Evolutionary conservation across 2,329 filamentous ascomycete genomes (phyloP), one percentile per base, ranked within the genome.

Genomic region (Trichoderma asperellum): DNA sequence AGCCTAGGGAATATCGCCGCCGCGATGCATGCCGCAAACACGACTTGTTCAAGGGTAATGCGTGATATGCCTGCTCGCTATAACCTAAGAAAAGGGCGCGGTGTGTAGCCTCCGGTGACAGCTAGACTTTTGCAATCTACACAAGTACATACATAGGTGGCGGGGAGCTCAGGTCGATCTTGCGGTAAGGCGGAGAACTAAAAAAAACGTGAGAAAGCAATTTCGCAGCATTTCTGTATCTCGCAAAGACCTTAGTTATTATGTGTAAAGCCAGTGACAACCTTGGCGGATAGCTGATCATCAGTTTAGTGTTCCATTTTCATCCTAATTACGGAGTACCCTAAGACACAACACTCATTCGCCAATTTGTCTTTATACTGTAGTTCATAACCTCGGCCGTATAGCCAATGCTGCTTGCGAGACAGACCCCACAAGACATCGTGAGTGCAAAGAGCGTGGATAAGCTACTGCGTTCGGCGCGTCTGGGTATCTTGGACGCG

Each of bases 131-230:
- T 72, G 89, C 89, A n/a, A 84, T 92, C 60, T 85, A 87, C 74
- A 83, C 55, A 85, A 85, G 16, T 89, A 87, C n/a, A 24, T 24
- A 85, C 14, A 86, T 56, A 86, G 92, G 21, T 92, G 86, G 86
- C 0, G 93, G 91, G 89, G 91, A 91, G 4, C 79, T 91, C 52
- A 93, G 93, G 80, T 90, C 88, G 93, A 80, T 90, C 88, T 75
- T 92, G 88, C 76, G 89, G 88, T 64, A 87, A 92, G 78, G 90
- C 88, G 11, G 91, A 88, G 59, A 27, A 58, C 58, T n/a, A n/a
- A n/a, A 59, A 16, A 57, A 63, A 29, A 27, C 34, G 14, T 49
- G 49, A 12, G 58, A 52, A 12, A 59, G 49, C 10, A 49, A 52
- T 8, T 35, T 60, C 12, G 57, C 52, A n/a, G 18, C 49, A 21